Evolutionary conservation across 2,329 filamentous ascomycete genomes (phyloP), one percentile per base, ranked within the genome.

Genomic region (Cladophialophora yegresii): DNA sequence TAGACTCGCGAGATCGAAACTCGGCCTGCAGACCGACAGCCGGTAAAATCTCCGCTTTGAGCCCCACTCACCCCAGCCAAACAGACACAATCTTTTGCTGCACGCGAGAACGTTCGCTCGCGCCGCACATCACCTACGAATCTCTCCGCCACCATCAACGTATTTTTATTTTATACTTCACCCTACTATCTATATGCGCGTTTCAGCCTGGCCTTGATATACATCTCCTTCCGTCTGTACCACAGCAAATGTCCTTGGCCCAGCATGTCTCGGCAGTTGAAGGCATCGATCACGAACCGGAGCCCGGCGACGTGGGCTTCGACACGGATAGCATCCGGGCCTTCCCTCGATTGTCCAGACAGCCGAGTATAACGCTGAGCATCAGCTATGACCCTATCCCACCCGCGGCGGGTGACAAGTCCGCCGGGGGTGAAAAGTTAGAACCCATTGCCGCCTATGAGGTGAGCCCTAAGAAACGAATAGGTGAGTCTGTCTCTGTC

Each of bases 221-320:
- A 23, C 47, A 12, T 50, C 23, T 20, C 49, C 20, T 16, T 28
- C 26, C 6, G 26, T 28, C 30, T 10, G 1, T 49, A 30, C 12
- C 2, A 10, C 28, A 33, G 36, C 36, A 43, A 32, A 83, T 84
- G 81, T 83, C 82, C 71, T 75, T 84, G 58, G 76, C 81, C 64
- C 81, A 83, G 72, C 81, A 82, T 72, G 81, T 83, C 62, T 80
- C 80, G 54, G 75, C 77, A 58, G 76, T 81, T 70, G 81, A 83
- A 71, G 81, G 81, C 67, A 75, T 75, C 54, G 81, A 83, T 70
- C 76, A 79, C 63, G 78, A 81, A 51, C 71, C 71, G 8, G 73
- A 73, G 33, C 68, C 67, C 58, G 71, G 49, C 50, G 58, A 54
- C 20, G 58, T 47, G n/a, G 58, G 43, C 50, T 54, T 61, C n/a